Percentiles rank a stretch among this genome's conserved stretches.
These are phyloP conservation scores for Neofusicoccum umdonicola DNA, from an alignment of 2,329 filamentous ascomycete species.

Conservation along the genomic window DNA sequence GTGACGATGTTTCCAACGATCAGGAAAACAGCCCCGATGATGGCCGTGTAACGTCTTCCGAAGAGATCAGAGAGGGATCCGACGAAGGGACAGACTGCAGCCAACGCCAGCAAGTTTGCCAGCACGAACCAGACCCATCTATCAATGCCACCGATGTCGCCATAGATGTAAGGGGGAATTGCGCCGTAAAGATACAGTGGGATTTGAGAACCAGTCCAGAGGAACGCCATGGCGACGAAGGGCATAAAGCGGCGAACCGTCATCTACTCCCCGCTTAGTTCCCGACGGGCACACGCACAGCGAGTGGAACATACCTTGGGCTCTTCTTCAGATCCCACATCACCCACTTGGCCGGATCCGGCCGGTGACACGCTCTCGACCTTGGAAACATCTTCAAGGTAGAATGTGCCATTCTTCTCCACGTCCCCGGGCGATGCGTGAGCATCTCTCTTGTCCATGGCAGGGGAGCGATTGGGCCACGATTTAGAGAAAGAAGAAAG, in stretches of 20 bases:
- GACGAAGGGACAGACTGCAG: slow-evolving; percentile 32
- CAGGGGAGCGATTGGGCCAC: background rate
- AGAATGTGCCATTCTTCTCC: background rate
- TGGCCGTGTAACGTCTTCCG: slow-evolving; percentile 35
- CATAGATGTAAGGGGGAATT: slow-evolving; percentile 49
- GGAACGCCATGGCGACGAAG: slow-evolving; percentile 55
- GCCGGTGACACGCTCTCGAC: background rate
- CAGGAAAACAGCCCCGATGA: slow-evolving; percentile 31
- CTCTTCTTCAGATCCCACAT: background rate
- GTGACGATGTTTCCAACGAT: slow-evolving; percentile 9
- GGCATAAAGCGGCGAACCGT: slow-evolving; percentile 38
- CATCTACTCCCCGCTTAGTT: background rate
- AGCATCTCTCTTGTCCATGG: background rate
- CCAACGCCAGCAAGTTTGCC: slow-evolving; percentile 47
- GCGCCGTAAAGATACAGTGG: slow-evolving; percentile 45
- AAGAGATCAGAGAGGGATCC: slow-evolving; percentile 38
- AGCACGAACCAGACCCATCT: slow-evolving; percentile 54
- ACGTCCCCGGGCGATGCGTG: background rate
- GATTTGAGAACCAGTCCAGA: slow-evolving; percentile 59
- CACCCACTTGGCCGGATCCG: background rate
- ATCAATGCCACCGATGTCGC: slow-evolving; percentile 53
- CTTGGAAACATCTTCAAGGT: background rate
- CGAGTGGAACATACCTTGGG: background rate
- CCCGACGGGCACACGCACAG: background rate
- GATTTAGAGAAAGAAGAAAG: background rate